Evolutionary conservation across 805 yeast genomes (phyloP), one percentile per base, ranked within the genome.

Genomic region (Candida cerambycidarum): DNA sequence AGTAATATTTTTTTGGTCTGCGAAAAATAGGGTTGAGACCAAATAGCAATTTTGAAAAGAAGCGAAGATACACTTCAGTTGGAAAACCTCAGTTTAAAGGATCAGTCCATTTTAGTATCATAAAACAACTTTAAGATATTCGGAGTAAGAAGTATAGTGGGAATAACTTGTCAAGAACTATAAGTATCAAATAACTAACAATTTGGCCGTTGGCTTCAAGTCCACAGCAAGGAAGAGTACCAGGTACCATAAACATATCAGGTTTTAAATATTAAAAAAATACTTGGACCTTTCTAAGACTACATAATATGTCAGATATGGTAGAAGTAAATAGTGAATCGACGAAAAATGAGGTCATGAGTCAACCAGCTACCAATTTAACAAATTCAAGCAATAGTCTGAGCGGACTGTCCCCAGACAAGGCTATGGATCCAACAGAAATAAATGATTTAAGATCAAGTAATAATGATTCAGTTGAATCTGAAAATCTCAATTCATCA

Each of bases 41-140:
- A 34, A 34, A 34, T 34, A 34, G 38, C 38, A 34, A 34, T 23
- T 34, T 34, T 21, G 38, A 13, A 34, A 29, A 24, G 35, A 32
- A 32, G 35, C 25, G 25, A 32, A 32, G 21, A 14, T 30, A 30
- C 7, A 32, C 35, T 32, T 32, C 25, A 14, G 16, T 16, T 17
- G 18, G 11, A n/a, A 31, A 17, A 16, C 33, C 8, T 31, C 3
- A 12, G 33, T 31, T 31, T 31, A 16, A 16, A 31, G 33, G 29
- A 5, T 29, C 8, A 29, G 12, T 7, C 17, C 32, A 25, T 25
- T 7, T 25, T 4, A 25, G 29, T 7, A 25, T 12, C 5, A 25
- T 25, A 6, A 11, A 21, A 5, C 8, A 21, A 8, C 23, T 21
- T 6, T 21, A 21, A 21, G 8, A 8, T 21, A 25, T 25, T 12